phyloP scores from a whole-genome alignment of 148 eudicot species.

The Rhododendron molle region DNA sequence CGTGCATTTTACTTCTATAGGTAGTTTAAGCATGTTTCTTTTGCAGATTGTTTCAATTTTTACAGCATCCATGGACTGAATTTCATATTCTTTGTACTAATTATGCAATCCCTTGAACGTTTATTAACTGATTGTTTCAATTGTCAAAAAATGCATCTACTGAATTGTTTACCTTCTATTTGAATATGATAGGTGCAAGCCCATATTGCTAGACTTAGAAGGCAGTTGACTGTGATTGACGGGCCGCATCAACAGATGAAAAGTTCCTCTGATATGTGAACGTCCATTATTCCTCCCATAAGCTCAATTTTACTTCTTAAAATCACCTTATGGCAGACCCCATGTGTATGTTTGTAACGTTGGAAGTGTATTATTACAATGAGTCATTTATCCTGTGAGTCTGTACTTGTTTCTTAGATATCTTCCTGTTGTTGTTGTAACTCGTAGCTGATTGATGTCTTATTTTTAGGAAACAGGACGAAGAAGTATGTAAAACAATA shows the following conservation, averaged over 20 bases:
- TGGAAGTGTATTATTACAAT: neutral
- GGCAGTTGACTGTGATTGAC: slow-evolving; percentile 68
- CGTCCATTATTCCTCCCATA: slow-evolving; percentile 10
- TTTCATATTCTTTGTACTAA: neutral
- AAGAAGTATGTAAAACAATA: neutral
- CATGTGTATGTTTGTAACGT: neutral
- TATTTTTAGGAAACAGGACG: neutral
- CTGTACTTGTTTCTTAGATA: neutral
- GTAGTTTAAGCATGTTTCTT: neutral
- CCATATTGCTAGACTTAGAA: slow-evolving; percentile 67
- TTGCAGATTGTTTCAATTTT: neutral
- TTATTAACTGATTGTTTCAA: neutral
- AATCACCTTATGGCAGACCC: neutral
- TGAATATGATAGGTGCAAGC: slow-evolving; percentile 49
- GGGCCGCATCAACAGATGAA: slow-evolving; percentile 57
- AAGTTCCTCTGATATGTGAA: slow-evolving; percentile 41
- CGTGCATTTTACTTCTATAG: neutral
- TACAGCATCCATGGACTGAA: neutral
- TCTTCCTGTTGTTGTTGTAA: neutral
- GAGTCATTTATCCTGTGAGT: no score
- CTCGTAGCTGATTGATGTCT: neutral
- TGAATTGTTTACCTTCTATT: neutral
- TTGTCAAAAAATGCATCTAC: neutral
- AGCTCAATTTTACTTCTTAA: neutral
- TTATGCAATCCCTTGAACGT: neutral